A percentile compares a stretch with the other conserved stretches of the same genome.
phyloP scores from a whole-genome alignment of 73 alveolate genomes.

The Stentor roeselii region DNA sequence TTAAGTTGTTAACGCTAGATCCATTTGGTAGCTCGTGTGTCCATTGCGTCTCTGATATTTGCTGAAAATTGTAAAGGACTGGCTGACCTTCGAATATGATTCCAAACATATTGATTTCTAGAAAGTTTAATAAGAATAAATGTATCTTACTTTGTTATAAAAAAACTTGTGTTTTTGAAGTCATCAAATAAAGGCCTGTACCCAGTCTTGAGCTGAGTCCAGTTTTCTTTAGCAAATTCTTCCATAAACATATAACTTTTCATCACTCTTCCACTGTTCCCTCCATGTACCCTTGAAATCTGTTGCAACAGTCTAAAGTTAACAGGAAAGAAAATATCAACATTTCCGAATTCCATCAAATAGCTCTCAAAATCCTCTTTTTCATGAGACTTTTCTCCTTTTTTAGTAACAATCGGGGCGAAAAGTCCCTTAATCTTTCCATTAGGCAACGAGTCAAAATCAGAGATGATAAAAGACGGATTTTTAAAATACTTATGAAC shows the following conservation, averaged over 20 bases:
- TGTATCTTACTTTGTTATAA: background rate
- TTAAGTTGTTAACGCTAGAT: conserved; percentile 52
- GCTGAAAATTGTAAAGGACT: conserved; percentile 39
- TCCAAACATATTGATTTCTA: conserved; percentile 45
- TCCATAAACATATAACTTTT: conserved; percentile 68
- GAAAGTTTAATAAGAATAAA: too few relatives aligned
- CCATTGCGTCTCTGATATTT: conserved; percentile 38
- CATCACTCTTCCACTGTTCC: conserved; percentile 38
- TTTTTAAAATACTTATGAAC: conserved; percentile 43
- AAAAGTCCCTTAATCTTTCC: conserved; percentile 51
- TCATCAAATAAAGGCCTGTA: conserved; percentile 82
- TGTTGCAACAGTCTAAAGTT: conserved; percentile 64
- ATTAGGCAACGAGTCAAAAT: conserved; percentile 65
- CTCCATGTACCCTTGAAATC: conserved; percentile 42
- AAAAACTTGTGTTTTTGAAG: conserved; percentile 56
- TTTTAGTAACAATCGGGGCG: conserved; percentile 80
- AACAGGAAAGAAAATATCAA: conserved; percentile 83
- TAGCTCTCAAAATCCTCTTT: conserved; percentile 64
- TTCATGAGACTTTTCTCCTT: conserved; percentile 63
- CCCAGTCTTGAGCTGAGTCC: conserved; percentile 71
- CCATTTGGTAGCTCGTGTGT: conserved; percentile 56
- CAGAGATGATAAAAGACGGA: conserved; percentile 70
- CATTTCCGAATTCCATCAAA: conserved; percentile 65
- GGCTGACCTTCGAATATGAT: conserved; percentile 56
- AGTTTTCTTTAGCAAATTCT: conserved; percentile 47